phyloP scores from a whole-genome alignment of 2,329 filamentous ascomycete species.

The Colletotrichum eremochloae region DNA sequence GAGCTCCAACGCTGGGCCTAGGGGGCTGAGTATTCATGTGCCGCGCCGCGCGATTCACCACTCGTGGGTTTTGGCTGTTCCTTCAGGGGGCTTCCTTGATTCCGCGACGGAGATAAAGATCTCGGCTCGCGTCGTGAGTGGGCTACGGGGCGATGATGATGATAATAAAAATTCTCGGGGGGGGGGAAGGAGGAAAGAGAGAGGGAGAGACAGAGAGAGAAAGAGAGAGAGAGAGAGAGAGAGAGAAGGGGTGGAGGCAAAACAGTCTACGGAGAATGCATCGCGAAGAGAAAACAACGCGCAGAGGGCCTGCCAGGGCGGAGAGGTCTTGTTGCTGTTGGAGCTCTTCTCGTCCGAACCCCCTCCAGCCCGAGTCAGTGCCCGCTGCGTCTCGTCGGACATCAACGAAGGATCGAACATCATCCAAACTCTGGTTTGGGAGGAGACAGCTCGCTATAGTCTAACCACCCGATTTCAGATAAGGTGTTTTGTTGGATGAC shows the following conservation, averaged over 20 bases:
- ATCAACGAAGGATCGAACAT: slow-evolving; percentile 1
- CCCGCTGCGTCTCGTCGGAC: neutral
- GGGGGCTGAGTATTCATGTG: neutral
- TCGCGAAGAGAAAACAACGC: neutral
- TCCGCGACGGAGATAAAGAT: slow-evolving; percentile 7
- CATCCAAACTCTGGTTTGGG: slow-evolving; percentile 22
- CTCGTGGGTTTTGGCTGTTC: neutral
- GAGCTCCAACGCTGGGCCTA: neutral
- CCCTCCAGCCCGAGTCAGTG: neutral
- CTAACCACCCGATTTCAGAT: slow-evolving; percentile 1
- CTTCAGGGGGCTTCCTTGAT: slow-evolving; percentile 10
- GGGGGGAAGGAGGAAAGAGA: fast-evolving
- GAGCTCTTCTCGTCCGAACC: neutral
- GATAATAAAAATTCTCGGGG: neutral
- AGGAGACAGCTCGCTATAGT: slow-evolving; percentile 1
- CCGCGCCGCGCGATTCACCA: slow-evolving; percentile 4
- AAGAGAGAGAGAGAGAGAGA: too few species aligned
- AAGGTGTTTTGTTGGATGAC: slow-evolving; percentile 15
- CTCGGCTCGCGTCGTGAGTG: slow-evolving; percentile 2
- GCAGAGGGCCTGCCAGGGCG: too few species aligned
- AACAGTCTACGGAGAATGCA: neutral
- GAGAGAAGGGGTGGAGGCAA: neutral
- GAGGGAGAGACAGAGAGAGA: neutral
- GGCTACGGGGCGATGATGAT: neutral
- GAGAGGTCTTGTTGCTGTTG: neutral